These are phyloP conservation scores for Aspergillus affinis DNA, from an alignment of 495 filamentous ascomycete species.

Conservation along the genomic window DNA sequence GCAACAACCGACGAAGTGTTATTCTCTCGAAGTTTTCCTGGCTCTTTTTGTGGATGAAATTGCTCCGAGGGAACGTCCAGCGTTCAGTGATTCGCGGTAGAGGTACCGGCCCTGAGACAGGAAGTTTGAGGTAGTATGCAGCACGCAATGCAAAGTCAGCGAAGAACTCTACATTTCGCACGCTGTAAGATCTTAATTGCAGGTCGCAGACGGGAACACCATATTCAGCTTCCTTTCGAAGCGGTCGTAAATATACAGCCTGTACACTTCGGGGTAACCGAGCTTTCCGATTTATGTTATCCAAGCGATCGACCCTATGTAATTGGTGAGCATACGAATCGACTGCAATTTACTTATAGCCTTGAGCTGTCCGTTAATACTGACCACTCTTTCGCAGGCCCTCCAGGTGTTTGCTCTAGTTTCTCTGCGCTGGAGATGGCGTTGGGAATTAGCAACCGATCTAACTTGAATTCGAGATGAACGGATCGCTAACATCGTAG, in stretches of 20 bases:
- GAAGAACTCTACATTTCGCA: slow-evolving; percentile 91
- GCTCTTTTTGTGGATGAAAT: slow-evolving; percentile 94
- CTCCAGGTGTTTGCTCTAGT: not conserved
- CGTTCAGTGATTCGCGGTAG: slow-evolving; percentile 81
- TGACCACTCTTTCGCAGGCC: slow-evolving; percentile 15
- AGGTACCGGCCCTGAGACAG: slow-evolving; percentile 84
- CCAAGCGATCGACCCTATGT: slow-evolving; percentile 39
- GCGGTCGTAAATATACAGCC: slow-evolving; percentile 80
- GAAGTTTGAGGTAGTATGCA: slow-evolving; percentile 88
- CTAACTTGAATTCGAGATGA: not conserved
- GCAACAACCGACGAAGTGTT: slow-evolving; percentile 81
- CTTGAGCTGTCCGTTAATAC: not conserved
- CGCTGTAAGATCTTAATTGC: slow-evolving; percentile 87
- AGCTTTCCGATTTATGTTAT: slow-evolving; percentile 35
- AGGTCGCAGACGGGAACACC: slow-evolving; percentile 85
- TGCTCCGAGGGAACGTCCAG: slow-evolving; percentile 89
- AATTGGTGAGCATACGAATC: slow-evolving; percentile 15
- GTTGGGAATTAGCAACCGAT: not conserved
- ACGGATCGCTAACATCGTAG: not conserved
- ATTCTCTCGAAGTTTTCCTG: slow-evolving; percentile 97
- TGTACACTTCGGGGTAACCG: slow-evolving; percentile 75
- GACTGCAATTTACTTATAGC: not conserved
- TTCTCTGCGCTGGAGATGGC: slow-evolving; percentile 3
- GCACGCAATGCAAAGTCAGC: slow-evolving; percentile 92
- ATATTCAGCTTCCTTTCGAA: slow-evolving; percentile 69